phyloP scores from a whole-genome alignment of 768 basidiomycete genomes.

The Hypholoma fasciculare region DNA sequence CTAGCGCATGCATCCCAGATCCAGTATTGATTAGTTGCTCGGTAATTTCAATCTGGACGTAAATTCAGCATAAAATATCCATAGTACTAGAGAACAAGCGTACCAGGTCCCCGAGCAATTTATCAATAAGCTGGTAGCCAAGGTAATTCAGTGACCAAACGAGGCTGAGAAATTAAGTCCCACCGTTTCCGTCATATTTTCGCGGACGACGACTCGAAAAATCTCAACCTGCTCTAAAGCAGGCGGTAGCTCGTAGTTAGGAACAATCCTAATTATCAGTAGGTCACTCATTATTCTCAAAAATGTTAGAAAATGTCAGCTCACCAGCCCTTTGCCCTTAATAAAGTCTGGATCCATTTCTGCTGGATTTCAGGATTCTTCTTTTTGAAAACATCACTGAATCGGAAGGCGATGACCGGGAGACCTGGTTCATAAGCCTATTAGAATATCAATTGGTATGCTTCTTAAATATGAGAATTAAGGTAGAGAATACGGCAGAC shows the following conservation, averaged over 20 bases:
- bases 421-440: conserved; percentile 57
- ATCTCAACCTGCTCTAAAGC: conserved; percentile 55
- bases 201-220: conserved; percentile 65
- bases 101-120: conserved; percentile 62
- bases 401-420: conserved; percentile 67
- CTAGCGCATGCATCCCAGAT: conserved; percentile 54
- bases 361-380: conserved; percentile 60
- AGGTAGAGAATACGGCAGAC: conserved; percentile 30
- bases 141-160: background rate
- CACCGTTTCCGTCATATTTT: conserved; percentile 54
- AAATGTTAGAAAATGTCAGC: conserved; percentile 17
- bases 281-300: background rate
- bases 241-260: conserved; percentile 55
- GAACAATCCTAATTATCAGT: conserved; percentile 40
- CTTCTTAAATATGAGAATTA: conserved; percentile 12
- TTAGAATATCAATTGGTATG: conserved; percentile 7
- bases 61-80: conserved; percentile 4
- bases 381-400: conserved; percentile 56
- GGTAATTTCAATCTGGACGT: conserved; percentile 58
- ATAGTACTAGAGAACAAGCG: background rate
- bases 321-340: conserved; percentile 56
- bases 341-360: conserved; percentile 55
- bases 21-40: conserved; percentile 50
- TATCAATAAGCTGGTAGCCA: conserved; percentile 51
- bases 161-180: background rate